phyloP scores from a whole-genome alignment of 2,329 filamentous ascomycete species.

The Colletotrichum orbiculare region DNA sequence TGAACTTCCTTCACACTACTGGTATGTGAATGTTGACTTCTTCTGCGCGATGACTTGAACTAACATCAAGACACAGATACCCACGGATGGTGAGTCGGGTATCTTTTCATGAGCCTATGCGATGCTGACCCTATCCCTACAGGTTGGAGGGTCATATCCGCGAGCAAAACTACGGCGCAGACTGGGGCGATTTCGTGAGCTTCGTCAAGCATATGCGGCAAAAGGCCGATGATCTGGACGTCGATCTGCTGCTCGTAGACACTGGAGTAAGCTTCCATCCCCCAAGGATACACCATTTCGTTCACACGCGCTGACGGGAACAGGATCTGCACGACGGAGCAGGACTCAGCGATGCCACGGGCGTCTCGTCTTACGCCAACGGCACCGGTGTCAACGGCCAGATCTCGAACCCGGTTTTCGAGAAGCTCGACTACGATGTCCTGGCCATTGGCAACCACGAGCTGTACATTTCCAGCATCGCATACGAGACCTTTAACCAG shows the following conservation, averaged over 20 bases:
- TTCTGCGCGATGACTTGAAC: background rate
- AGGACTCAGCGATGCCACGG: slow-evolving; percentile 70
- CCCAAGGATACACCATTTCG: background rate
- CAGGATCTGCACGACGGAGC: slow-evolving; percentile 73
- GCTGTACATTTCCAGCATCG: slow-evolving; percentile 70
- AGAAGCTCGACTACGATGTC: slow-evolving; percentile 55
- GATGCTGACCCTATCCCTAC: background rate
- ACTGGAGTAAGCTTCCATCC: slow-evolving; percentile 54
- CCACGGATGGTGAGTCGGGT: slow-evolving; percentile 16
- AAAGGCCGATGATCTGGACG: slow-evolving; percentile 65
- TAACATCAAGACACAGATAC: slow-evolving; percentile 56
- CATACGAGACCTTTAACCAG: slow-evolving; percentile 69
- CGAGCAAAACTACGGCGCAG: slow-evolving; percentile 71
- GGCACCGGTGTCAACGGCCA: slow-evolving; percentile 59
- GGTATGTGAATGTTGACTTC: background rate
- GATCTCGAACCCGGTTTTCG: slow-evolving; percentile 60
- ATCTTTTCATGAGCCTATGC: too few species aligned
- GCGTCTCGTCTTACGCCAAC: slow-evolving; percentile 32
- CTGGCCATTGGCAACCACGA: slow-evolving; percentile 69
- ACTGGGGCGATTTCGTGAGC: slow-evolving; percentile 74
- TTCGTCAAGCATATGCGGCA: slow-evolving; percentile 70
- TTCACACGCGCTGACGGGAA: slow-evolving; percentile 42
- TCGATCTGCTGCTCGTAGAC: slow-evolving; percentile 70
- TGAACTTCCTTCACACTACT: slow-evolving; percentile 64
- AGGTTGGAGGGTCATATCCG: slow-evolving; percentile 70